A percentile compares a stretch with the other conserved stretches of the same genome.
Conservation (phyloP, 2,329 filamentous ascomycete genomes). For the Fusarium buxicola region DNA sequence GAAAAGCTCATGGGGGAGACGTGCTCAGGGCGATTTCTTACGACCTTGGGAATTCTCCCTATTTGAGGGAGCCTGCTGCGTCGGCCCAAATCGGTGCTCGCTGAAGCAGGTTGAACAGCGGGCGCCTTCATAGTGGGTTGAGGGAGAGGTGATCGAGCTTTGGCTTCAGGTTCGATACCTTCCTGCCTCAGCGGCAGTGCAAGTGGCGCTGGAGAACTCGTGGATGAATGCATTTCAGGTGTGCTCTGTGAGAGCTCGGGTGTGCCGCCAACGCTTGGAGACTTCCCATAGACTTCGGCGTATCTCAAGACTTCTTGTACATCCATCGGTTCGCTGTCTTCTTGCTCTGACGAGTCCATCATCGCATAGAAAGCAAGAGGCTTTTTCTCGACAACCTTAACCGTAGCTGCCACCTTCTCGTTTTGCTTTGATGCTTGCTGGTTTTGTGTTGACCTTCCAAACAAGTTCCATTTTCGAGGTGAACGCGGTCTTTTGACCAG, state of each 20-base stretch:
- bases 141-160: constrained; percentile 14
- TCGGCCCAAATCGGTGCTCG: constrained; percentile 29
- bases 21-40: constrained; percentile 74
- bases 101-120: constrained; percentile 3
- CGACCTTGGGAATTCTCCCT: constrained; percentile 85
- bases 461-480: constrained; percentile 73
- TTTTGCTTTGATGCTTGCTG: constrained; percentile 55
- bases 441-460: constrained; percentile 64
- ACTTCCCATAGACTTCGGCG: constrained; percentile 54
- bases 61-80: constrained; percentile 79
- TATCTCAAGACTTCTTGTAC: constrained; percentile 62
- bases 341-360: constrained; percentile 69
- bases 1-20: constrained; percentile 86
- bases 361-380: constrained; percentile 70
- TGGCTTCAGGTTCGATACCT: constrained; percentile 11
- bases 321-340: constrained; percentile 57
- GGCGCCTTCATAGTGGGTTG: constrained; percentile 19
- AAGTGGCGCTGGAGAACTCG: constrained; percentile 17
- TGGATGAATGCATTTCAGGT: constrained; percentile 30
- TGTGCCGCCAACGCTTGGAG: constrained; percentile 28
- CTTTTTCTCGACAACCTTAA: constrained; percentile 63
- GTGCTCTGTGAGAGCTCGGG: constrained; percentile 30
- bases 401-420: constrained; percentile 59
- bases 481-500: constrained; percentile 65
- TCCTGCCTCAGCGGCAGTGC: constrained; percentile 8